Evolutionary conservation across 2,329 filamentous ascomycete species (phyloP).

Genomic region (Fonsecaea pugnacius): DNA sequence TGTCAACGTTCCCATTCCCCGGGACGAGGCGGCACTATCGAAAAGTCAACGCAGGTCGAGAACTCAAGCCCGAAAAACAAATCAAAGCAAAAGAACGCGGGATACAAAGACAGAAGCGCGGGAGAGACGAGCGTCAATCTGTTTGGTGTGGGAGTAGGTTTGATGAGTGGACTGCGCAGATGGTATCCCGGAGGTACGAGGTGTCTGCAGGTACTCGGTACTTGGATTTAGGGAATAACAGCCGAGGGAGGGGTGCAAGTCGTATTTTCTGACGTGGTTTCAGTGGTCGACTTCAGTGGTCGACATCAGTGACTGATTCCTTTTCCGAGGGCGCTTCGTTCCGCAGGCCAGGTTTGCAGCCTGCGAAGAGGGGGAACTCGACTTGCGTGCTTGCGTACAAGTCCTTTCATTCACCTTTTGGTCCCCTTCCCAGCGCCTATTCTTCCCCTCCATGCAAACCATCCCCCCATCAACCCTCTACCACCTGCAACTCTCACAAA

Average conservation of each 20-base stretch:
- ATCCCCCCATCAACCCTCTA: slow-evolving; percentile 4
- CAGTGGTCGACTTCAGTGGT: slow-evolving; percentile 12
- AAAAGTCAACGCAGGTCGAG: slow-evolving; percentile 6
- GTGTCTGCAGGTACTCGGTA: neutral
- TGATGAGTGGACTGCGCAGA: neutral
- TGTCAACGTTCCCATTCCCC: slow-evolving; percentile 13
- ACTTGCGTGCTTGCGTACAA: neutral
- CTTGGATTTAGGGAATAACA: neutral
- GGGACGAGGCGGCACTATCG: slow-evolving; percentile 15
- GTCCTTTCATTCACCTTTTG: neutral
- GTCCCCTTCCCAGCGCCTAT: slow-evolving; percentile 19
- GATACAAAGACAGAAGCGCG: neutral
- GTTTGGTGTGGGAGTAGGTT: neutral
- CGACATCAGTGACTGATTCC: slow-evolving; percentile 17
- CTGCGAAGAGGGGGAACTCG: neutral
- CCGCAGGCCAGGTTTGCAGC: slow-evolving; percentile 15
- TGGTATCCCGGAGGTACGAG: neutral
- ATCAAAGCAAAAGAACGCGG: slow-evolving; percentile 4
- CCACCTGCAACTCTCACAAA: slow-evolving; percentile 3
- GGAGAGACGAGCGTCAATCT: slow-evolving; percentile 5
- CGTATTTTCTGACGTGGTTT: slow-evolving; percentile 12
- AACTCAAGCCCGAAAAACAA: slow-evolving; percentile 2
- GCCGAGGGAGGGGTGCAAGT: neutral
- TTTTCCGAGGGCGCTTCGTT: slow-evolving; percentile 27
- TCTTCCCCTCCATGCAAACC: too few species aligned